Evolutionary conservation across 1,284 basidiomycete species (phyloP).

Genomic region (Trichosporon ovoides): DNA sequence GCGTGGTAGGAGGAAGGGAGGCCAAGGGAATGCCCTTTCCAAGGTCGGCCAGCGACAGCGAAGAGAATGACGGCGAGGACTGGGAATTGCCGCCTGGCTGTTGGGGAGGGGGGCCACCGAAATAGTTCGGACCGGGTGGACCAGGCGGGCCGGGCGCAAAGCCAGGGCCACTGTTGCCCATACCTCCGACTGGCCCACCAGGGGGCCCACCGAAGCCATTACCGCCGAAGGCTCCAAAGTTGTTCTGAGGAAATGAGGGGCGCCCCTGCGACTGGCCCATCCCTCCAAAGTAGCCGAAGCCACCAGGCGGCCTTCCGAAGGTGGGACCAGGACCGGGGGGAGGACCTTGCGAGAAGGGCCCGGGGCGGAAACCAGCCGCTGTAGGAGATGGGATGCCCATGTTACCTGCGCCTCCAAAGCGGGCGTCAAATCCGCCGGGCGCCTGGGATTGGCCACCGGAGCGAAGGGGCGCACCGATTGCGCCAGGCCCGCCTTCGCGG

Average conservation of each 20-base stretch:
- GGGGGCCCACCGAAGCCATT: conserved; percentile 9
- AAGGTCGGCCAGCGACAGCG: conserved; percentile 58
- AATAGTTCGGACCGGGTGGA: conserved; percentile 7
- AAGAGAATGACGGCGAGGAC: conserved; percentile 40
- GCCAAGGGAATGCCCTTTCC: conserved; percentile 85
- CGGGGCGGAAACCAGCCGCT: conserved; percentile 7
- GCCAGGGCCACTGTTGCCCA: conserved; percentile 1
- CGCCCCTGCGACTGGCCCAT: conserved; percentile 13
- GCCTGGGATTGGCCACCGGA: not conserved
- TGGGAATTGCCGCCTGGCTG: conserved; percentile 19
- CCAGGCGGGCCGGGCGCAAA: not conserved
- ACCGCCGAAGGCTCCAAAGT: conserved; percentile 16
- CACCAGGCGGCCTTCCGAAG: conserved; percentile 21
- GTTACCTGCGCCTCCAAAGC: conserved; percentile 4
- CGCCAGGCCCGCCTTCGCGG: conserved; percentile 14
- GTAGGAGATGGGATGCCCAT: conserved; percentile 10
- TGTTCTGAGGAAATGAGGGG: conserved; percentile 21
- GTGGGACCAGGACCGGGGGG: conserved; percentile 19
- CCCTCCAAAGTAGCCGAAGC: conserved; percentile 25
- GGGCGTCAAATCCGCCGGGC: conserved; percentile 6
- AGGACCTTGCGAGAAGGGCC: conserved; percentile 15
- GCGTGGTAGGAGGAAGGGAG: conserved; percentile 71
- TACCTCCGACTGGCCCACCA: not conserved
- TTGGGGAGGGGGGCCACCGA: not conserved
- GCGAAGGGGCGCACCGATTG: conserved; percentile 20